A percentile compares a stretch with the other conserved stretches of the same genome.
Evolutionary conservation across 202 grass and related monocot genomes (phyloP).

Genomic region (Setaria viridis): DNA sequence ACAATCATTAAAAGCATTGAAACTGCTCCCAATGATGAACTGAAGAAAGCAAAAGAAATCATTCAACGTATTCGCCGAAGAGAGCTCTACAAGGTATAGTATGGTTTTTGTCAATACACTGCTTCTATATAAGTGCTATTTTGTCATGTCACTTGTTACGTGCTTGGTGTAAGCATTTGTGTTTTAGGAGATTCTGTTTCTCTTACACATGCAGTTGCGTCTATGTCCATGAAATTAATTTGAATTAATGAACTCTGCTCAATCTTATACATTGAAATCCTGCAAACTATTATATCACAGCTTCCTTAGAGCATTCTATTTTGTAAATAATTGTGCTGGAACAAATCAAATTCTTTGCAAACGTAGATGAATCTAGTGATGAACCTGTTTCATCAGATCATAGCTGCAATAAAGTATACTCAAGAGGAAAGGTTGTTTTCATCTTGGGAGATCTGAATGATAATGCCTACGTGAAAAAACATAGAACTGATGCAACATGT

Average conservation of each 20-base stretch:
- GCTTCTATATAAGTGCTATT: not conserved
- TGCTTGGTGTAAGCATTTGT: not conserved
- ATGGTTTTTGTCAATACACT: not conserved
- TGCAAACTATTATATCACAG: not conserved
- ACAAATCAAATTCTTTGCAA: constrained; percentile 12
- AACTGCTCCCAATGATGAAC: constrained; percentile 64
- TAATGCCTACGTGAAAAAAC: not conserved
- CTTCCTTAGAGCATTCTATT: not conserved
- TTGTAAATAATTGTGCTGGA: constrained; percentile 16
- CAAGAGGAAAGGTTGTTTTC: not conserved
- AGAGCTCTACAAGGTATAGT: constrained; percentile 81
- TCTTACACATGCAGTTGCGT: not conserved
- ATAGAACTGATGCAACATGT: not conserved
- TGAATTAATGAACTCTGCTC: not conserved
- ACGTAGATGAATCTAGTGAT: not conserved
- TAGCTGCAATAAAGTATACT: not conserved
- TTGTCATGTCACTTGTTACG: not conserved
- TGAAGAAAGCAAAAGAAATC: constrained; percentile 83
- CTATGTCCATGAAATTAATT: not conserved
- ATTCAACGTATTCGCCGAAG: constrained; percentile 81
- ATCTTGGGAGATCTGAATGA: not conserved
- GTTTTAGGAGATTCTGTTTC: not conserved
- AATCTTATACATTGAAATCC: not conserved
- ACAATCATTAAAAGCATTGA: constrained; percentile 95
- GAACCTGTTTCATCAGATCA: constrained; percentile 9